Percentiles rank a stretch among this genome's conserved stretches.
phyloP scores from a whole-genome alignment of 352 stramenopile species.

The Phytopythium helicoides region DNA sequence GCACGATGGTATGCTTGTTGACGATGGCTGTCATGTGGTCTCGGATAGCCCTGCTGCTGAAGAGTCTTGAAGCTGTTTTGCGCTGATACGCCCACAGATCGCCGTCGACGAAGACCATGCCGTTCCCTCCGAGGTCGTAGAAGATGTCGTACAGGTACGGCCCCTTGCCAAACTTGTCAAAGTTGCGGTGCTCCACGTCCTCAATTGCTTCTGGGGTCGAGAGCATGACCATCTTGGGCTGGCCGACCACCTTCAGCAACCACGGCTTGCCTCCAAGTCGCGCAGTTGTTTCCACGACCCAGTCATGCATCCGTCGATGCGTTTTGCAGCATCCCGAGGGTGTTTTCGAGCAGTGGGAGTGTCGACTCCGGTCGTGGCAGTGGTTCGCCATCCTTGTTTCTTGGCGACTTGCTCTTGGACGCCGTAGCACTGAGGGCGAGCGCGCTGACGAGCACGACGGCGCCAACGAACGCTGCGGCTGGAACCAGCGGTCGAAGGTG shows the following conservation, averaged over 20 bases:
- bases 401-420: background rate
- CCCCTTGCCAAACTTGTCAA: constrained; percentile 56
- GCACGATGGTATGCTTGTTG: constrained; percentile 24
- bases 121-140: constrained; percentile 47
- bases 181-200: constrained; percentile 44
- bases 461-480: background rate
- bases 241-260: constrained; percentile 27
- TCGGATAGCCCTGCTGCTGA: constrained; percentile 48
- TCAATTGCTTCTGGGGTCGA: constrained; percentile 32
- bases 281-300: constrained; percentile 36
- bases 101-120: constrained; percentile 66
- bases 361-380: background rate
- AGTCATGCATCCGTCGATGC: constrained; percentile 34
- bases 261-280: constrained; percentile 21
- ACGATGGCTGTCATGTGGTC: constrained; percentile 40
- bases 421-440: background rate
- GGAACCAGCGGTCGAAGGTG: background rate
- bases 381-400: background rate
- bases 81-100: constrained; percentile 60
- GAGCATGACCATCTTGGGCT: constrained; percentile 23
- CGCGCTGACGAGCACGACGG: background rate
- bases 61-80: constrained; percentile 84
- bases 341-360: constrained; percentile 2
- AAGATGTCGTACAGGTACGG: constrained; percentile 32
- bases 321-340: constrained; percentile 4